phyloP scores from a whole-genome alignment of 176 grass and related monocot genomes.

The Bothriochloa decipiens region DNA sequence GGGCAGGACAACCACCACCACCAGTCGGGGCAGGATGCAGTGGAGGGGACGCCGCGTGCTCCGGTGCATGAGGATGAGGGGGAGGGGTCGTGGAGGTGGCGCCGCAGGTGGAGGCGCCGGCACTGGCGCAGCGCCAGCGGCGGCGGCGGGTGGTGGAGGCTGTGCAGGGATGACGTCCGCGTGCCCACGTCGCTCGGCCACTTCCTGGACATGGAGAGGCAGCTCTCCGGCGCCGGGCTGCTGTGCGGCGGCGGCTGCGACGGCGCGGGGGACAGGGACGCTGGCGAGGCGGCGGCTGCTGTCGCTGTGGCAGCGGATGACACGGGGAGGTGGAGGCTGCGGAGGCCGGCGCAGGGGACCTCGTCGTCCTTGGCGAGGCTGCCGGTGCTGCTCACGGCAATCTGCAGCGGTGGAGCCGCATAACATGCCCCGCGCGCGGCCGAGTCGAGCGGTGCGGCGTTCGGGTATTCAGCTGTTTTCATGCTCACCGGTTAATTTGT shows the following conservation, averaged over 20 bases:
- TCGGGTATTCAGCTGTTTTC: background rate
- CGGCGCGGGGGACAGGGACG: slow-evolving; percentile 18
- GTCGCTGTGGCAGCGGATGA: background rate
- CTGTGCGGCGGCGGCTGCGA: slow-evolving; percentile 57
- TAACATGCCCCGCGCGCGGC: background rate
- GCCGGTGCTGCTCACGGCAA: slow-evolving; percentile 76
- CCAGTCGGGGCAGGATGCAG: background rate
- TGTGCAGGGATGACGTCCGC: slow-evolving; percentile 58
- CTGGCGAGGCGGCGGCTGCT: background rate
- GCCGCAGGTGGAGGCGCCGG: slow-evolving; percentile 17
- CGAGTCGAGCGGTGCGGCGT: background rate
- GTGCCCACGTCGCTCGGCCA: slow-evolving; percentile 67
- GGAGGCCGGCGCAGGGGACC: slow-evolving; percentile 11
- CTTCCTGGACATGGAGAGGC: slow-evolving; percentile 81
- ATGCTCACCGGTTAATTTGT: background rate
- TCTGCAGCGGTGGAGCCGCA: slow-evolving; percentile 68
- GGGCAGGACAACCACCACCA: background rate
- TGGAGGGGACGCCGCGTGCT: background rate
- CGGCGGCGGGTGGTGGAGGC: slow-evolving; percentile 73
- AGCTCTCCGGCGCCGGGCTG: slow-evolving; percentile 54
- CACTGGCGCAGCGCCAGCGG: slow-evolving; percentile 36
- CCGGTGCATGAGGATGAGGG: background rate
- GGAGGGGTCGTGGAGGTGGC: slow-evolving; percentile 27
- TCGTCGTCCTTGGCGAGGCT: slow-evolving; percentile 58
- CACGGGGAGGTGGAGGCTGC: slow-evolving; percentile 38